Conservation (phyloP, 2,329 filamentous ascomycete genomes). For the Fusarium hainanense region DNA sequence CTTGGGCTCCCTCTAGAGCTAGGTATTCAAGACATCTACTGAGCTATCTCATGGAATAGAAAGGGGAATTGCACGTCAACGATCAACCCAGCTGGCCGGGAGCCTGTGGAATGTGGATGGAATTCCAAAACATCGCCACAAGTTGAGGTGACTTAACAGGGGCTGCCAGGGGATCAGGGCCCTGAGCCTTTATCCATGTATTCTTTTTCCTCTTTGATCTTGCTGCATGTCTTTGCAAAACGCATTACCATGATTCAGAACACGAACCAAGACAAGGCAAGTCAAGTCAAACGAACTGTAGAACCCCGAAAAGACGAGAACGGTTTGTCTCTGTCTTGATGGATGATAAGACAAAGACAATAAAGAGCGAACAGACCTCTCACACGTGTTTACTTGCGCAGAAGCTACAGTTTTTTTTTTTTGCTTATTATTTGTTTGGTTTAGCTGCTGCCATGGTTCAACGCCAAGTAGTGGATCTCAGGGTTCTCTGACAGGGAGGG, state of each 20-base stretch:
- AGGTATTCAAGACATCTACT: not conserved
- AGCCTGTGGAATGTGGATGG: conserved; percentile 38
- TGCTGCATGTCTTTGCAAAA: conserved; percentile 18
- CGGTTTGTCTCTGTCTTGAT: no score
- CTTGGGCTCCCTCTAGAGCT: not conserved
- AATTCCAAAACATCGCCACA: conserved; percentile 31
- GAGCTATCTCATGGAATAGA: not conserved
- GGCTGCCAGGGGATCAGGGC: conserved; percentile 13
- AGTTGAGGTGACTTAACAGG: conserved; percentile 11
- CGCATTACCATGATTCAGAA: conserved; percentile 24
- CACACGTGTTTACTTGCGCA: conserved; percentile 9
- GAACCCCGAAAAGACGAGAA: not conserved
- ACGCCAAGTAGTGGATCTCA: conserved; percentile 17
- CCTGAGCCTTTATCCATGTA: conserved; percentile 12
- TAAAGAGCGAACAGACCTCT: not conserved
- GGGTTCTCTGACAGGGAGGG: conserved; percentile 19
- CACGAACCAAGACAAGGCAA: not conserved
- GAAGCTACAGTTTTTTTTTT: not conserved
- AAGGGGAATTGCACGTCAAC: conserved; percentile 13
- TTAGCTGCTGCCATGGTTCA: conserved; percentile 3
- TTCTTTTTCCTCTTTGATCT: conserved; percentile 22
- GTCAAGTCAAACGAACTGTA: not conserved
- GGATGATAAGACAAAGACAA: not conserved
- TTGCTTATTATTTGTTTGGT: not conserved
- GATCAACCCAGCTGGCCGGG: conserved; percentile 30